A percentile compares a stretch with the other conserved stretches of the same genome.
Evolutionary conservation across 2,329 filamentous ascomycete genomes (phyloP).

Genomic region (Capronia coronata): DNA sequence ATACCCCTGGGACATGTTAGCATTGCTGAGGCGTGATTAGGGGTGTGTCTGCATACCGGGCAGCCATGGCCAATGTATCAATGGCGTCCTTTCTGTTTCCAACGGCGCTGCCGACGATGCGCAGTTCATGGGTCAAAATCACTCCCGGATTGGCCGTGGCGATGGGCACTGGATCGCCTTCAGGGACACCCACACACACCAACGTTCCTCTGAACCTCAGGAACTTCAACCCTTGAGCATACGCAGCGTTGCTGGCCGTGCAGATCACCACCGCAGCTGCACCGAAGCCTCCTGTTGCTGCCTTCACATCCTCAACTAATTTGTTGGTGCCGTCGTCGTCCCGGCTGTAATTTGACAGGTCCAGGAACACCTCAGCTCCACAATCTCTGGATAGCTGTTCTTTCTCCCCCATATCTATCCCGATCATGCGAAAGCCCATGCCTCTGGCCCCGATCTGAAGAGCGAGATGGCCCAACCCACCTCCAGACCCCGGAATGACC

Average conservation of each 20-base stretch:
- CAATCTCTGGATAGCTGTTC: conserved; percentile 51
- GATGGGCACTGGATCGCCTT: conserved; percentile 42
- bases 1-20: conserved; percentile 34
- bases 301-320: conserved; percentile 51
- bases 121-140: conserved; percentile 40
- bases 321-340: conserved; percentile 43
- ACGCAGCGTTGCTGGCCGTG: conserved; percentile 46
- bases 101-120: conserved; percentile 47
- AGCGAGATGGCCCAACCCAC: conserved; percentile 59
- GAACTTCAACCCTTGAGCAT: conserved; percentile 44
- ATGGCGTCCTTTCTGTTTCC: conserved; percentile 48
- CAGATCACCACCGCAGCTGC: conserved; percentile 57
- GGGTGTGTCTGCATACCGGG: conserved; percentile 22
- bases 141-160: conserved; percentile 39
- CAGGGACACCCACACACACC: conserved; percentile 49
- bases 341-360: conserved; percentile 48
- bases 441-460: conserved; percentile 55
- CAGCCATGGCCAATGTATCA: conserved; percentile 45
- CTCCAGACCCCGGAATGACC: conserved; percentile 55
- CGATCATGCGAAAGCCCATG: conserved; percentile 59
- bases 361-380: conserved; percentile 62
- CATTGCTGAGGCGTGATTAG: neutral
- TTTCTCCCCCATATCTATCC: conserved; percentile 59
- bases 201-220: conserved; percentile 46
- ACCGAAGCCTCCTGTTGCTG: conserved; percentile 52